A percentile compares a stretch with the other conserved stretches of the same genome.
Conservation (phyloP, 116 monocot genomes). For the Zostera marina region DNA sequence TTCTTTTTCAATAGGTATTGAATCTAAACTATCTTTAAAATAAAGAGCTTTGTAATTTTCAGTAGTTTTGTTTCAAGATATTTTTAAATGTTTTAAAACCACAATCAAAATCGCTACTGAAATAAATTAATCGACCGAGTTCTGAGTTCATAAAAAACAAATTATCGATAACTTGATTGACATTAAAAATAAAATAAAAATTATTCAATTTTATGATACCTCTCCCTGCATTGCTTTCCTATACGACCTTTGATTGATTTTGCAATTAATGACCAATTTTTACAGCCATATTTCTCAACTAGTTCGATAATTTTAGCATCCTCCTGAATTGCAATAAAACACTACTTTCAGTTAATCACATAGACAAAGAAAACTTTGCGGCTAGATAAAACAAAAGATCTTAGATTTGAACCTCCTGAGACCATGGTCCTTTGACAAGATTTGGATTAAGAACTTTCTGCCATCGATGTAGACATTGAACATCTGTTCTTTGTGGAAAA, state of each 20-base stretch:
- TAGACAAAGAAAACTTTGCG: neutral
- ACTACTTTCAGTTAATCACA: neutral
- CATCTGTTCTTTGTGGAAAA: slow-evolving; percentile 24
- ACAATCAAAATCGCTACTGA: no score
- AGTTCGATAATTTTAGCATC: slow-evolving; percentile 23
- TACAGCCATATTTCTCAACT: slow-evolving; percentile 28
- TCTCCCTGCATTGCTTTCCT: slow-evolving; percentile 47
- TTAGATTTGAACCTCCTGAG: slow-evolving; percentile 25
- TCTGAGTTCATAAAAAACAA: no score
- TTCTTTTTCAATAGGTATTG: no score
- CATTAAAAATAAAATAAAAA: neutral
- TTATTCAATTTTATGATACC: slow-evolving; percentile 9
- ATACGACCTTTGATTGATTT: slow-evolving; percentile 30
- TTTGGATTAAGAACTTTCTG: slow-evolving; percentile 57
- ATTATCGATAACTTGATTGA: no score
- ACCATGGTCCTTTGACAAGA: slow-evolving; percentile 44
- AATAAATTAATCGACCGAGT: no score
- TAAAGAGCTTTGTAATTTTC: no score
- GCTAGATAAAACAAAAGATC: neutral
- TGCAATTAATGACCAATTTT: slow-evolving; percentile 37
- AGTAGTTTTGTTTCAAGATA: no score
- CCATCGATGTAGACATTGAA: slow-evolving; percentile 73
- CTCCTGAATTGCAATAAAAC: slow-evolving; percentile 18
- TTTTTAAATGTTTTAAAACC: no score
- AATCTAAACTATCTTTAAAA: no score